phyloP scores from a whole-genome alignment of 176 grass and related monocot genomes.

The Eleusine coracana region DNA sequence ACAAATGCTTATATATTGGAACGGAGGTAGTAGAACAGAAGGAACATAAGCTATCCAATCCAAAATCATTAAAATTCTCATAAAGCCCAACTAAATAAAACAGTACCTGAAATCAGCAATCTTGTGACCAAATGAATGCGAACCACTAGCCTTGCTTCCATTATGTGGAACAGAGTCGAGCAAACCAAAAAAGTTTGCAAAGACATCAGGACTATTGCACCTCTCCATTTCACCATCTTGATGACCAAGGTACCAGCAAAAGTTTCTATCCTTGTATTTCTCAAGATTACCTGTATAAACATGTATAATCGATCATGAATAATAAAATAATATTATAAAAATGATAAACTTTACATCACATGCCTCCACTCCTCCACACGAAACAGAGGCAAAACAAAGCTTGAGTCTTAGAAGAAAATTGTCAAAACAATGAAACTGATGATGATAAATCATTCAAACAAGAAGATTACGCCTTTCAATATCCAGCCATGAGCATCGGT shows the following conservation, averaged over 20 bases:
- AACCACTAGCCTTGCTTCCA: conserved; percentile 55
- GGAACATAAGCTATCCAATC: neutral
- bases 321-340: conserved; percentile 27
- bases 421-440: neutral
- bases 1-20: too few relatives aligned
- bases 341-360: neutral
- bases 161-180: conserved; percentile 80
- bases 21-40: neutral
- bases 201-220: conserved; percentile 78
- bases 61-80: neutral
- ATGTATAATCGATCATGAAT: conserved; percentile 35
- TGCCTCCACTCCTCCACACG: conserved; percentile 2
- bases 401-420: conserved; percentile 12
- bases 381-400: conserved; percentile 14
- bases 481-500: neutral
- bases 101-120: conserved; percentile 81
- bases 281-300: conserved; percentile 63
- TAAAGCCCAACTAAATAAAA: conserved; percentile 6
- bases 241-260: conserved; percentile 83
- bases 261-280: conserved; percentile 78
- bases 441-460: conserved; percentile 13
- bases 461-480: conserved; percentile 5
- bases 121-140: conserved; percentile 66
- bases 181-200: conserved; percentile 85
- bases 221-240: conserved; percentile 70